Base-by-base conservation (phyloP, 2,329 filamentous ascomycete species). In the Cytospora leucostoma region DNA sequence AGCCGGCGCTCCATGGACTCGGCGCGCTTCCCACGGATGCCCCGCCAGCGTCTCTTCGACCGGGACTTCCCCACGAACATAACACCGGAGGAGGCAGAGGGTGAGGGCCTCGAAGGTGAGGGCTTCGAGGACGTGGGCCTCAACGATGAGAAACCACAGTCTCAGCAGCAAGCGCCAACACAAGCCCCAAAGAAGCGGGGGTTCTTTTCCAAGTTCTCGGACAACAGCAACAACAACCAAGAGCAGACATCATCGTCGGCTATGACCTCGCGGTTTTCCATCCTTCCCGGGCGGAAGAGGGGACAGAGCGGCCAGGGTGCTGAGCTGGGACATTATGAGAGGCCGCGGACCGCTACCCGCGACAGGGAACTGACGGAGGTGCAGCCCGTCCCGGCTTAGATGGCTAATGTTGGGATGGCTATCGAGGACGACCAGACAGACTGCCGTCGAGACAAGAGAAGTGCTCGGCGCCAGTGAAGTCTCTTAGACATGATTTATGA, bases 91-190 rank as follows among this genome's bases (percentile, higher is more conserved):
- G 44, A 47, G 44, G 83, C 86, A 50, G 92, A 95, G 70, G 91
- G 59, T 44, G 64, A 66, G 56, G 58, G 62, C 58, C 55, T 61
- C 32, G 62, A 27, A 27, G 27, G 57, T 17, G 62, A 96, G 71
- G 81, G 81, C 15, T 97, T 98, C 70, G 94, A 97, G 74, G 94
- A 98, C 59, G 91, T 98, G 10, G 92, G 92, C 4, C 79, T 98
- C 53, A 86, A 88, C 64, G 93, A 97, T 68, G 92, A 95, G 56
- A 88, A 87, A 70, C 84, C 85, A 66, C 77, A 73, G 62, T 75
- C 71, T 50, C 71, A 75, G 38, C 62, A 63, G 55, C 70, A 68
- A 53, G 79, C 73, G 27, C 78, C 77, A 17, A 59, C 72, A 73
- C 68, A 77, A 38, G 55, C 65, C 21, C 37, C 62, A 3, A 69